Evolutionary conservation across 2,329 filamentous ascomycete species (phyloP).

Genomic region (Emergomyces orientalis): DNA sequence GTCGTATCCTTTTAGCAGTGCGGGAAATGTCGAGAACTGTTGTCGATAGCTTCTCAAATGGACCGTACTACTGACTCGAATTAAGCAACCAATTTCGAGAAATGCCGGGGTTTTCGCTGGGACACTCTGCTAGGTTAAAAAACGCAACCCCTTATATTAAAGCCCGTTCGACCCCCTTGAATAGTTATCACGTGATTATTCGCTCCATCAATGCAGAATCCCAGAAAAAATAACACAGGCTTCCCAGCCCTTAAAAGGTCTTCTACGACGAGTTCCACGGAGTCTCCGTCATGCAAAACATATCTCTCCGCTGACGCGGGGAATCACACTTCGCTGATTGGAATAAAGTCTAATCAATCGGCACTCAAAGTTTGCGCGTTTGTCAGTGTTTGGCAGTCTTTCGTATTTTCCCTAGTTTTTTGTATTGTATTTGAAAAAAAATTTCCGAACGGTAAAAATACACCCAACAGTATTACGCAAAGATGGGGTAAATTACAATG

Average conservation of each 20-base stretch:
- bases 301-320: not conserved
- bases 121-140: not conserved
- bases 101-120: not conserved
- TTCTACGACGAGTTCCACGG: not conserved
- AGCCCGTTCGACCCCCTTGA: too few relatives aligned
- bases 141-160: not conserved
- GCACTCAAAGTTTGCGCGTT: not conserved
- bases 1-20: not conserved
- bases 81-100: not conserved
- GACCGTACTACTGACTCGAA: not conserved
- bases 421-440: not conserved
- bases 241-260: not conserved
- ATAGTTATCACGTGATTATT: not conserved
- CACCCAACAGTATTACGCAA: not conserved
- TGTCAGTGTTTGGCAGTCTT: not conserved
- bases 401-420: not conserved
- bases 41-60: not conserved
- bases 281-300: not conserved
- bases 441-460: not conserved
- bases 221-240: not conserved
- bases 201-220: not conserved
- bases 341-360: not conserved
- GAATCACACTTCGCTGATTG: not conserved
- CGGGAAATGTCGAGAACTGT: not conserved
- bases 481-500: not conserved